Evolutionary conservation across 495 filamentous ascomycete genomes (phyloP).

Genomic region (Collariella sp.): DNA sequence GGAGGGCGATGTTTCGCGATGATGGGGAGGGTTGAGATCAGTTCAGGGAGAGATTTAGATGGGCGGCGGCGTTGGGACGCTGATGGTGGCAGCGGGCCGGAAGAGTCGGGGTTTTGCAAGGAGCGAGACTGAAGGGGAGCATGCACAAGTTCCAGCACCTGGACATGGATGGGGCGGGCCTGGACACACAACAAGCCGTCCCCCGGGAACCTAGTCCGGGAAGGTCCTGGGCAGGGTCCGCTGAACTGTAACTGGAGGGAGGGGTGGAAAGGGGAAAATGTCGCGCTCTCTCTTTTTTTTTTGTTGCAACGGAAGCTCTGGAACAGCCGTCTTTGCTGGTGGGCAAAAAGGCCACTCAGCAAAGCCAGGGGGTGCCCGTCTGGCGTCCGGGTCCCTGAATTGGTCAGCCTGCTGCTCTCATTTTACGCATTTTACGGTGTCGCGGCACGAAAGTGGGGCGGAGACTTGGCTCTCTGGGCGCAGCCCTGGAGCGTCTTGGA

Average conservation of each 20-base stretch:
- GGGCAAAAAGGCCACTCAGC: conserved; percentile 9
- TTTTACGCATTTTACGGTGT: conserved; percentile 22
- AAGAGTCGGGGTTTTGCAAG: conserved; percentile 14
- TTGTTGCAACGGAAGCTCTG: neutral
- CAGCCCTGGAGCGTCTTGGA: conserved; percentile 6
- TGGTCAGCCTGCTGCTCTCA: conserved; percentile 20
- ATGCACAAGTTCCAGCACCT: conserved; percentile 2
- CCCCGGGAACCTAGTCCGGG: neutral
- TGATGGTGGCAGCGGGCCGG: conserved; percentile 10
- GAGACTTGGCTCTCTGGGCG: neutral
- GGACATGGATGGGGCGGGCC: neutral
- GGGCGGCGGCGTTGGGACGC: neutral
- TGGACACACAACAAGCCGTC: neutral
- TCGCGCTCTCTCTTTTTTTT: neutral
- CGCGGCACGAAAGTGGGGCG: conserved; percentile 19
- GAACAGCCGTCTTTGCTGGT: neutral
- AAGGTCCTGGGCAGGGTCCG: neutral
- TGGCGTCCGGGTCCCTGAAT: conserved; percentile 21
- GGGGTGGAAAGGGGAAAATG: neutral
- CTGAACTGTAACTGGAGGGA: neutral
- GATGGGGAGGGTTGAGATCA: neutral
- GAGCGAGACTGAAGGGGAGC: conserved; percentile 8
- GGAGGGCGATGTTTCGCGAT: neutral
- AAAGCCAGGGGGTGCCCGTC: conserved; percentile 12
- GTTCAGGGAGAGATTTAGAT: conserved; percentile 19